These are phyloP conservation scores for Bryoerythrophyllum caledonicum DNA, from an alignment of 225 moss, liverwort and hornwort species.

Conservation along the genomic window DNA sequence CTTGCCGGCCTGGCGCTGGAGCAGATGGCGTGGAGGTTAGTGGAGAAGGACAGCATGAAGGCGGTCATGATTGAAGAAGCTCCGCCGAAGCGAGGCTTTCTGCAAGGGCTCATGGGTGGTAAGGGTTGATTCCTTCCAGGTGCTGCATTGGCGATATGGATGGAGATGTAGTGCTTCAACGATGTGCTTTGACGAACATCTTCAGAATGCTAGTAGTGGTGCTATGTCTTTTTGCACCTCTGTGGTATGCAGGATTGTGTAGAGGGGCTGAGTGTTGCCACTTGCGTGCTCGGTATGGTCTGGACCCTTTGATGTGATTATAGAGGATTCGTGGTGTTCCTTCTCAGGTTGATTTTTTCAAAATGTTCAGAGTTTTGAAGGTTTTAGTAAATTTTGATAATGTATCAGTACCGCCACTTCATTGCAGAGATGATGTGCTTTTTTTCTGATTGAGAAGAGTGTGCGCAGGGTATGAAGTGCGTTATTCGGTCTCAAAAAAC, in stretches of 20 bases:
- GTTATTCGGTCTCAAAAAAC: not conserved
- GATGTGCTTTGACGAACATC: constrained; percentile 5
- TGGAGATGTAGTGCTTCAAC: not conserved
- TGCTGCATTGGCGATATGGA: constrained; percentile 2
- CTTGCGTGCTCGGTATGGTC: constrained; percentile 1
- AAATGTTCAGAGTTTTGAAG: constrained; percentile 33
- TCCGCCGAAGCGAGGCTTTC: constrained; percentile 75
- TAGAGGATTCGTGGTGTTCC: constrained; percentile 6
- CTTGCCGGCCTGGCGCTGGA: constrained; percentile 94
- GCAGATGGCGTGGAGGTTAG: constrained; percentile 97
- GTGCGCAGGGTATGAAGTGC: not conserved
- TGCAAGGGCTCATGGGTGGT: constrained; percentile 57
- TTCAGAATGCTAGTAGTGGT: constrained; percentile 25
- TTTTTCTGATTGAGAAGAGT: not conserved
- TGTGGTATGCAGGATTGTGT: constrained; percentile 17
- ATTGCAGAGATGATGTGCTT: not conserved
- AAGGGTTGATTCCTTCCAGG: constrained; percentile 33
- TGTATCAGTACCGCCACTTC: constrained; percentile 33
- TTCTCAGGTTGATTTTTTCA: constrained; percentile 19
- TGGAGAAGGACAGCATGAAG: constrained; percentile 99
- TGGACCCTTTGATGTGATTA: constrained; percentile 16
- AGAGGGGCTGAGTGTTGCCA: constrained; percentile 25
- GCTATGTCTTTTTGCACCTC: constrained; percentile 12
- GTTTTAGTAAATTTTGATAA: constrained; percentile 32
- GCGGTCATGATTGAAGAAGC: constrained; percentile 90